Conservation (phyloP, 1,284 basidiomycete species). For the Pterulicium gracile region DNA sequence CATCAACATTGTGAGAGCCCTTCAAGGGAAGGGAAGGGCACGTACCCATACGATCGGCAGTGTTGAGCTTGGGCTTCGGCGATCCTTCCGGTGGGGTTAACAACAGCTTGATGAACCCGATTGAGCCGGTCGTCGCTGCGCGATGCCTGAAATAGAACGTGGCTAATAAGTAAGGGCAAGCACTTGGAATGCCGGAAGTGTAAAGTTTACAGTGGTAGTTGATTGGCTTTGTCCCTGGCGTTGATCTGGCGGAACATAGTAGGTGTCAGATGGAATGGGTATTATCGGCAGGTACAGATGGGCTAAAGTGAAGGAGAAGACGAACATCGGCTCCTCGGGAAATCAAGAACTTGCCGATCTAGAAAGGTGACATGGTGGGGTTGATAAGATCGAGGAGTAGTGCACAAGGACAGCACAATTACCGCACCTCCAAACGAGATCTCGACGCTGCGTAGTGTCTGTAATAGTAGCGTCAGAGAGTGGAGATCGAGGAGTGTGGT, state of each 20-base stretch:
- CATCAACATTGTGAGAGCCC: constrained; percentile 8
- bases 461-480: constrained; percentile 9
- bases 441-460: constrained; percentile 96
- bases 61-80: constrained; percentile 78
- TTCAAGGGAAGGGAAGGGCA: constrained; percentile 8
- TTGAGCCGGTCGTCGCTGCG: constrained; percentile 89
- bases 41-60: constrained; percentile 74
- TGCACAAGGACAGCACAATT: too few relatives aligned
- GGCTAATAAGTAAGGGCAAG: constrained; percentile 14
- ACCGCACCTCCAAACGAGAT: constrained; percentile 70
- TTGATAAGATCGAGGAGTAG: too few relatives aligned
- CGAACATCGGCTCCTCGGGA: constrained; percentile 79
- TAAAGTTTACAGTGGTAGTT: constrained; percentile 68
- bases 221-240: constrained; percentile 82
- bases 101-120: constrained; percentile 74
- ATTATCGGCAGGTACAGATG: constrained; percentile 11
- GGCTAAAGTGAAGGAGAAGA: constrained; percentile 9
- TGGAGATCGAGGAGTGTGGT: constrained; percentile 1
- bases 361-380: constrained; percentile 18
- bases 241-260: too few relatives aligned
- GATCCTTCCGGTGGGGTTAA: constrained; percentile 65
- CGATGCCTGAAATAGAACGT: constrained; percentile 54
- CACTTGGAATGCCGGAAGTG: constrained; percentile 10
- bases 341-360: constrained; percentile 85
- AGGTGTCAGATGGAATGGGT: too few relatives aligned